Evolutionary conservation across 2,329 filamentous ascomycete genomes (phyloP).

Genomic region (Fusarium anthophilum): DNA sequence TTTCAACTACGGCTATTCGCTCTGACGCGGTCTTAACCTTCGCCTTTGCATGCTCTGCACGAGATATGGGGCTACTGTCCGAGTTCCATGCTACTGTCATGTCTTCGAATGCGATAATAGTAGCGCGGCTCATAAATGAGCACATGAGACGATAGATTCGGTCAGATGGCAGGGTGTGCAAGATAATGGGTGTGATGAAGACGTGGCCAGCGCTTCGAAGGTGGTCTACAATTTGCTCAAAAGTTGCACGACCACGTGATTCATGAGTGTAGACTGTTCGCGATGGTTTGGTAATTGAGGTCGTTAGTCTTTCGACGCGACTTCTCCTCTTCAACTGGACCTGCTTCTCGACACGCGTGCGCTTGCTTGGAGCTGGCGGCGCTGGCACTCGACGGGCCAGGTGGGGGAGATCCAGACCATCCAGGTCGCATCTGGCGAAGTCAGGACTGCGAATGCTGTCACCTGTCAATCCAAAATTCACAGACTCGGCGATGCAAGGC

Average conservation of each 20-base stretch:
- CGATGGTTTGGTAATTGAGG: fast-evolving
- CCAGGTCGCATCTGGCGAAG: too few relatives aligned
- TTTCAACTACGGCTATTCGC: too few relatives aligned
- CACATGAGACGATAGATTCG: not conserved
- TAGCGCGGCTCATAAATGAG: not conserved
- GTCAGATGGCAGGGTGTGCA: not conserved
- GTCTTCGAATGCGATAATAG: not conserved
- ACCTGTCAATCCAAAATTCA: not conserved
- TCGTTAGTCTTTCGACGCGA: not conserved
- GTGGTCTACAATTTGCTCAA: not conserved
- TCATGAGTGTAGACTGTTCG: not conserved
- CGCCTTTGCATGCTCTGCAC: not conserved
- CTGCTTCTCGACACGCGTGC: not conserved
- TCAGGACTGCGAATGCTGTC: not conserved
- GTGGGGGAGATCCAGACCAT: too few relatives aligned
- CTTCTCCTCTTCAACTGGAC: not conserved
- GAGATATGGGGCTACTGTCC: not conserved
- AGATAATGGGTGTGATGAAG: not conserved
- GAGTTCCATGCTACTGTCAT: not conserved
- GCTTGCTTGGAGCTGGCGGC: not conserved
- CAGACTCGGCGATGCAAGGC: not conserved
- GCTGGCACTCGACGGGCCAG: not conserved
- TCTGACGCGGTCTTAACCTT: too few relatives aligned
- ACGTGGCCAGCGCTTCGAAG: not conserved
- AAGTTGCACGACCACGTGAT: not conserved